A percentile compares a stretch with the other conserved stretches of the same genome.
Conservation (phyloP, 176 grass and related monocot genomes). For the Aegilops longissima region DNA sequence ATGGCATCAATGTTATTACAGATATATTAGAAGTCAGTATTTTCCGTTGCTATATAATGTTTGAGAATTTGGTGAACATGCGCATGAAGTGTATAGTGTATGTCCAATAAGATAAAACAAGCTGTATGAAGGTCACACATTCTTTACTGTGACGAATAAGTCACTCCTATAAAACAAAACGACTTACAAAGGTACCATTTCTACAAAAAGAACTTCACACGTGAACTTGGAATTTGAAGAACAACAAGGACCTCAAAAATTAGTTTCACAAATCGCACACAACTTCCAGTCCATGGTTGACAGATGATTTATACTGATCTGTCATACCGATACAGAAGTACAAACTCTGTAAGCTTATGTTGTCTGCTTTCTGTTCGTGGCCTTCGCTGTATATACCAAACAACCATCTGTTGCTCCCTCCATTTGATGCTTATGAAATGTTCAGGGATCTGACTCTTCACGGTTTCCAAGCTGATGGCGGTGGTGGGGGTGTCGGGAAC, state of each 20-base stretch:
- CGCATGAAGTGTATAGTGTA: conserved; percentile 16
- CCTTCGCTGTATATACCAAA: conserved; percentile 46
- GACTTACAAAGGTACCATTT: conserved; percentile 57
- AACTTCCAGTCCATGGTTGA: conserved; percentile 48
- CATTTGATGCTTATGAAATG: conserved; percentile 36
- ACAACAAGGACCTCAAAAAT: conserved; percentile 52
- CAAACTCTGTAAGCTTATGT: conserved; percentile 42
- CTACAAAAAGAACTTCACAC: conserved; percentile 85
- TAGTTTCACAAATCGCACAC: conserved; percentile 66
- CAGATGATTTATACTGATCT: conserved; percentile 47
- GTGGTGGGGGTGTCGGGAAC: conserved; percentile 81
- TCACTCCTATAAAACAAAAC: conserved; percentile 75
- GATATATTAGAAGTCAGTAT: neutral
- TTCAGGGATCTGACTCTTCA: conserved; percentile 41
- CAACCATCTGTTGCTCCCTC: conserved; percentile 32
- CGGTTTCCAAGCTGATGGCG: conserved; percentile 79
- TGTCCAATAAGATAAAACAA: conserved; percentile 7
- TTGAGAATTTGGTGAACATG: conserved; percentile 18
- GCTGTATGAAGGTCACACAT: conserved; percentile 32
- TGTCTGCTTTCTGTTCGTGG: conserved; percentile 34
- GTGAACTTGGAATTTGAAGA: conserved; percentile 45
- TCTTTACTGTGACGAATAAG: conserved; percentile 39
- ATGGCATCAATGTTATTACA: neutral
- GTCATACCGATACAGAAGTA: conserved; percentile 46
- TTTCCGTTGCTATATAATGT: conserved; percentile 19